Evolutionary conservation across 2,329 filamentous ascomycete genomes (phyloP).

Genomic region (Botrytis fragariae): DNA sequence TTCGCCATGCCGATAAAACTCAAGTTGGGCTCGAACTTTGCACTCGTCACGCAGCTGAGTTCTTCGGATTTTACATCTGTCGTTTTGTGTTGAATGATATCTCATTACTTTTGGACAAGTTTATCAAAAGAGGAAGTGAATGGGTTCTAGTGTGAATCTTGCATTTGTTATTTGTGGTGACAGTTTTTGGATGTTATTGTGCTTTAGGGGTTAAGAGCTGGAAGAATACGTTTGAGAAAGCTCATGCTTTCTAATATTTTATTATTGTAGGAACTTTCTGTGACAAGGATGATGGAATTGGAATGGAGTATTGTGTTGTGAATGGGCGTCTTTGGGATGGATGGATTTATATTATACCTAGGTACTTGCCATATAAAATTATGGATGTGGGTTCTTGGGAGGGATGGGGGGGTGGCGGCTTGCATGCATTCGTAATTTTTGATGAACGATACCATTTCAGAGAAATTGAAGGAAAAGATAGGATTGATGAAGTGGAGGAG

Average conservation of each 20-base stretch:
- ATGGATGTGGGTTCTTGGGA: neutral
- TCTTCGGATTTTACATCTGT: constrained; percentile 96
- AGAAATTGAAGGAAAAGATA: neutral
- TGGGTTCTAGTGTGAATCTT: constrained; percentile 64
- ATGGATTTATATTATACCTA: neutral
- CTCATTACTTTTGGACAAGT: constrained; percentile 85
- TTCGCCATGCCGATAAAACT: constrained; percentile 87
- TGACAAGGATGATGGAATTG: neutral
- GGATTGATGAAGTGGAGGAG: neutral
- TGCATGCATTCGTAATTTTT: neutral
- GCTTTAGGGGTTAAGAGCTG: neutral
- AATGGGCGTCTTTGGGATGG: constrained; percentile 1
- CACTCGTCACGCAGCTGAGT: constrained; percentile 90
- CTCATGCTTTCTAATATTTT: neutral
- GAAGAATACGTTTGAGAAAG: neutral
- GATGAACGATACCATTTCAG: neutral
- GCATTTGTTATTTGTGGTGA: neutral
- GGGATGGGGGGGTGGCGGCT: neutral
- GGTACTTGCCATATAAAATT: neutral
- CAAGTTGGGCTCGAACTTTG: constrained; percentile 94
- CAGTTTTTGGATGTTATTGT: neutral
- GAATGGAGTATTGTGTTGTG: neutral
- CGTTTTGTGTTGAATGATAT: constrained; percentile 90
- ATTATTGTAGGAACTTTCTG: neutral
- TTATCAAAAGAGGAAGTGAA: constrained; percentile 92